Base-by-base conservation (phyloP, 1,284 basidiomycete genomes). In the Stygiomarasmius scandens region DNA sequence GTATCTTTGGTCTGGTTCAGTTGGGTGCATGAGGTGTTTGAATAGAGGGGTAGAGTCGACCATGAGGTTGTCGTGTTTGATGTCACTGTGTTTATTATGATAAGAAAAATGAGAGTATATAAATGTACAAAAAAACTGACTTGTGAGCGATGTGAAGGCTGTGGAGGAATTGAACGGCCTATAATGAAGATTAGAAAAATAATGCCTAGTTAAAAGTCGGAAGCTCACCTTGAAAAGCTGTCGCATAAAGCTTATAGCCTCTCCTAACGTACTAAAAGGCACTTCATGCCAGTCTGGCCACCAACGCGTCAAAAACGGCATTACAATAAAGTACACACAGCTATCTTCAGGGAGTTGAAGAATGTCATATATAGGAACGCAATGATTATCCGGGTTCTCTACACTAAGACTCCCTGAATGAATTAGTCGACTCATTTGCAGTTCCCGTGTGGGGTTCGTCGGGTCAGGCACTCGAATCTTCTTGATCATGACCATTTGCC, bases 111-210 rank as follows among this genome's bases (percentile, higher is more conserved):
- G 12, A 32, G 12, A 32, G 29, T 12, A 32, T 32, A 32, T 12
- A 32, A 12, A 12, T 32, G n/a, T 32, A 32, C 29, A 12, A 12
- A 34, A 46, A 1, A 2, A 24, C 64, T 9, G 52, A 74, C 77
- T 75, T 62, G 61, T 79, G 77, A 2, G 72, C 74, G 16, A 78
- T 65, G 36, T 69, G 60, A 20, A 73, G 63, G 2, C 68, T 23
- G 56, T 79, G 78, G 63, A 79, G 69, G 53, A 73, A 79, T 52
- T 67, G 64, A 0, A 79, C 46, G 2, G 75, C 76, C 76, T 78
- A 12, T 32, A 32, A n/a, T 32, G 1, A 4, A 44, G 29, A 32
- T 12, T n/a, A 19, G 19, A n/a, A 36, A 24, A 25, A 34, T n/a
- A 20, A 22, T 36, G 2, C 5, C 36, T 11, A 1, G 27, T 0